A percentile compares a stretch with the other conserved stretches of the same genome.
Conservation (phyloP, 345 rosid species). For the Murraya paniculata region DNA sequence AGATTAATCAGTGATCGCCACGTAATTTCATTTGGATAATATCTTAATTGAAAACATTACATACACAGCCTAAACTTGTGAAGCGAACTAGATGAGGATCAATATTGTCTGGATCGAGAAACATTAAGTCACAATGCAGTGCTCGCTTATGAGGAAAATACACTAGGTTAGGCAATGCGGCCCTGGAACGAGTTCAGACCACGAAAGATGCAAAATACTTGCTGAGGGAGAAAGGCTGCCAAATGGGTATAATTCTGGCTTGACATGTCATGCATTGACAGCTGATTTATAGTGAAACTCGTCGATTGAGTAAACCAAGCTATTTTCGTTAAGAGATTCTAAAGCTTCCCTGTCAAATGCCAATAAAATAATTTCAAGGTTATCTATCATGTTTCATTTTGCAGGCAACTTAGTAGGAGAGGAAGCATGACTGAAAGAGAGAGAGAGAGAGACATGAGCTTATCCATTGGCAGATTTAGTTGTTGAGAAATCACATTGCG, state of each 20-base stretch:
- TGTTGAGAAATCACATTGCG: slow-evolving; percentile 51
- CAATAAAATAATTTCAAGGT: neutral
- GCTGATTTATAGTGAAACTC: slow-evolving; percentile 71
- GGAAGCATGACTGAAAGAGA: neutral
- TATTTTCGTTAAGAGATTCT: slow-evolving; percentile 51
- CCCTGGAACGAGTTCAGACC: neutral
- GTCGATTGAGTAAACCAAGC: slow-evolving; percentile 65
- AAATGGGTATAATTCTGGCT: neutral
- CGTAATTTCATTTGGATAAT: neutral
- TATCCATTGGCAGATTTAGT: slow-evolving; percentile 50
- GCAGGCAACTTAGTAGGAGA: neutral
- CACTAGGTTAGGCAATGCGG: neutral
- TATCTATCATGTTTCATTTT: neutral
- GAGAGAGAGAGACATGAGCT: slow-evolving; percentile 53
- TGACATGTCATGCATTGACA: slow-evolving; percentile 42
- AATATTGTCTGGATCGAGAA: neutral
- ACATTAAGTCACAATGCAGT: neutral
- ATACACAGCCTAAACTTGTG: neutral
- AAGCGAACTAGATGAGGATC: neutral
- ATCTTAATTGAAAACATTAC: neutral
- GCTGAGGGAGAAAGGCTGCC: neutral
- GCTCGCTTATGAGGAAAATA: neutral
- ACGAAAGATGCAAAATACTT: neutral
- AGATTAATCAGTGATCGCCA: neutral
- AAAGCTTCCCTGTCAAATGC: slow-evolving; percentile 61